These are phyloP conservation scores for Kodamaea sp. DNA, from an alignment of 1,139 yeast genomes.

Conservation along the genomic window DNA sequence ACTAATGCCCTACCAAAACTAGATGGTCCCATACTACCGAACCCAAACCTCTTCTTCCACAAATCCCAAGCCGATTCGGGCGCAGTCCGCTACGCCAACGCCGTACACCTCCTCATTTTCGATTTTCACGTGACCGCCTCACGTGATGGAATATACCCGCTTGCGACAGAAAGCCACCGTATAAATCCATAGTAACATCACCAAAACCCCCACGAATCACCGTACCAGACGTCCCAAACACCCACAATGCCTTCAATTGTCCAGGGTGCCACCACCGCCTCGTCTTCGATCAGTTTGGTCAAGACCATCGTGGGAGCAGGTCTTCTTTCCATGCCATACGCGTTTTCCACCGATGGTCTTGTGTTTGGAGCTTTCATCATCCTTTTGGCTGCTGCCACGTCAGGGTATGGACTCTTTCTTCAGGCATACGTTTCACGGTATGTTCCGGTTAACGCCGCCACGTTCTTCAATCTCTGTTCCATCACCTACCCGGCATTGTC, in stretches of 20 bases:
- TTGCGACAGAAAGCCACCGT: too few relatives aligned
- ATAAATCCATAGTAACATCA: too few relatives aligned
- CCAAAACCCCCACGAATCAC: too few relatives aligned
- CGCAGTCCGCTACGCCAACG: too few relatives aligned
- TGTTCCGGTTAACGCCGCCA: slow-evolving; percentile 72
- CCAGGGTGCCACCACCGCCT: slow-evolving; percentile 24
- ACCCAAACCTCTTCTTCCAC: too few relatives aligned
- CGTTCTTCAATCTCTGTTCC: slow-evolving; percentile 82
- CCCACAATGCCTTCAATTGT: slow-evolving; percentile 7
- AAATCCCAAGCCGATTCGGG: too few relatives aligned
- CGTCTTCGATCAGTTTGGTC: slow-evolving; percentile 60
- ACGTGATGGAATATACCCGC: too few relatives aligned
- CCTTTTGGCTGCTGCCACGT: slow-evolving; percentile 70
- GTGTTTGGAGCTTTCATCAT: slow-evolving; percentile 66
- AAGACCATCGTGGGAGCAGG: slow-evolving; percentile 91
- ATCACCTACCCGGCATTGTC: slow-evolving; percentile 84
- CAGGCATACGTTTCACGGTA: slow-evolving; percentile 75
- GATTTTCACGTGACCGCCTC: too few relatives aligned
- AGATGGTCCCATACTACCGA: too few relatives aligned
- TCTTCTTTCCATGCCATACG: slow-evolving; percentile 87
- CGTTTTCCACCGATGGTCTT: slow-evolving; percentile 83
- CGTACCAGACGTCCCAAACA: too few relatives aligned
- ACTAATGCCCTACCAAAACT: too few relatives aligned
- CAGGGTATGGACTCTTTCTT: slow-evolving; percentile 77
- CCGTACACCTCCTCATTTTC: too few relatives aligned